Percentiles rank a stretch among this genome's conserved stretches.
phyloP scores from a whole-genome alignment of 441 rosid species.

The Metrosideros polymorpha region DNA sequence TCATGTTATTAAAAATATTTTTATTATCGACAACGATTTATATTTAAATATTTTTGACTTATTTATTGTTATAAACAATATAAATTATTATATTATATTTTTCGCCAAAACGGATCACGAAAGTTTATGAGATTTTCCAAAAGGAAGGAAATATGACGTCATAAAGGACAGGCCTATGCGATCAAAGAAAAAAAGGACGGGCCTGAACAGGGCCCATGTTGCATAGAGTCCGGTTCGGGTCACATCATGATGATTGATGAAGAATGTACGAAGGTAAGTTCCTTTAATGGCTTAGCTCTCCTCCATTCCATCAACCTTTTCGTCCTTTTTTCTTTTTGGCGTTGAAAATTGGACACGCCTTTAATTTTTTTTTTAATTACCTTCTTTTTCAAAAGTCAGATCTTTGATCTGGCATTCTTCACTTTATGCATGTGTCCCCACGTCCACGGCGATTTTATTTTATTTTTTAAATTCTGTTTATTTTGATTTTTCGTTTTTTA shows the following conservation, averaged over 20 bases:
- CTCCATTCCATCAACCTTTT: neutral
- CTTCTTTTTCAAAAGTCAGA: neutral
- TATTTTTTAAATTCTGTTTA: neutral
- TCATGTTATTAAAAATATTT: too few species aligned
- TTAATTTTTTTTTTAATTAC: neutral
- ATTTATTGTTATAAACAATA: too few species aligned
- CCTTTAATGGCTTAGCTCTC: neutral
- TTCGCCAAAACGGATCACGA: too few species aligned
- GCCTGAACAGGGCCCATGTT: neutral
- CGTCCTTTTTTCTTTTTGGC: neutral
- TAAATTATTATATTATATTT: too few species aligned
- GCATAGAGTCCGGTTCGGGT: neutral
- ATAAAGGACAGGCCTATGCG: neutral
- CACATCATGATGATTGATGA: neutral
- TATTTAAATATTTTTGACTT: too few species aligned
- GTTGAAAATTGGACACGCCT: neutral
- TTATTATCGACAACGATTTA: too few species aligned
- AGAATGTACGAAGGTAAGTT: neutral
- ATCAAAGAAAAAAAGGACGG: too few species aligned
- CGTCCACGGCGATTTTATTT: neutral
- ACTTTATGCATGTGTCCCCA: neutral
- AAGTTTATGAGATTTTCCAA: too few species aligned
- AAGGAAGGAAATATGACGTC: neutral
- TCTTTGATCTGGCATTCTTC: neutral
- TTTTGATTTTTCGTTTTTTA: neutral